Percentiles rank a stretch among this genome's conserved stretches.
Conservation (phyloP, 495 filamentous ascomycete species). For the Aspergillus wentii region DNA sequence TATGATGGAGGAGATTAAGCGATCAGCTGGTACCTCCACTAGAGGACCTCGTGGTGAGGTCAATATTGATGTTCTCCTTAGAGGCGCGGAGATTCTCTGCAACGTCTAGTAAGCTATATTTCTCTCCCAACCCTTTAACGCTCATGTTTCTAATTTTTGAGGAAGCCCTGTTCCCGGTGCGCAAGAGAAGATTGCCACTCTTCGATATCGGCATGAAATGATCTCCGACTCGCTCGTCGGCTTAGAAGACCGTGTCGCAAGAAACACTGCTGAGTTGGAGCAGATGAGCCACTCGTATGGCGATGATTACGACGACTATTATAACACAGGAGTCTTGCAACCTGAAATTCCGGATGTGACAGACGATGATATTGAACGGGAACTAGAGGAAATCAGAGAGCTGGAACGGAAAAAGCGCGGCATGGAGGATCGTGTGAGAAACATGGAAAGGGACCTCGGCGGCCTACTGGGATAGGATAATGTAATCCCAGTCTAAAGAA, state of each 20-base stretch:
- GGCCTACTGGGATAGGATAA: slow-evolving; percentile 49
- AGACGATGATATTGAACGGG: slow-evolving; percentile 67
- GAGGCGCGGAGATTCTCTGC: slow-evolving; percentile 87
- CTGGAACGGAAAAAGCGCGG: slow-evolving; percentile 71
- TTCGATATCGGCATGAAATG: slow-evolving; percentile 67
- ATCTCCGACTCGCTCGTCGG: slow-evolving; percentile 69
- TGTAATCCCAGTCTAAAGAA: too few species aligned
- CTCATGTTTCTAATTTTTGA: slow-evolving; percentile 1
- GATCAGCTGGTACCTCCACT: slow-evolving; percentile 39
- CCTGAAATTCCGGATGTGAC: slow-evolving; percentile 50
- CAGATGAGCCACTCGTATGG: slow-evolving; percentile 59
- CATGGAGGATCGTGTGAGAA: slow-evolving; percentile 71
- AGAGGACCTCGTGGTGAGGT: slow-evolving; percentile 58
- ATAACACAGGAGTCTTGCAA: slow-evolving; percentile 36
- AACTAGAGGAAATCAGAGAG: slow-evolving; percentile 74
- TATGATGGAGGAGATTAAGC: slow-evolving; percentile 77
- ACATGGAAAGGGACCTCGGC: slow-evolving; percentile 76
- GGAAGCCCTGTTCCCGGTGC: slow-evolving; percentile 72
- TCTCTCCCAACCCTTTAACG: background rate
- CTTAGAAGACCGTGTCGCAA: slow-evolving; percentile 74
- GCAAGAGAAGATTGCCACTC: slow-evolving; percentile 65
- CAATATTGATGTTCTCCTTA: slow-evolving; percentile 80
- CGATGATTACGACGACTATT: slow-evolving; percentile 29
- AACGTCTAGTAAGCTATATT: slow-evolving; percentile 64
- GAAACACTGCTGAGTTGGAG: slow-evolving; percentile 70